Conservation (phyloP, 164 flowering plant species). For the Echeveria elegans region DNA sequence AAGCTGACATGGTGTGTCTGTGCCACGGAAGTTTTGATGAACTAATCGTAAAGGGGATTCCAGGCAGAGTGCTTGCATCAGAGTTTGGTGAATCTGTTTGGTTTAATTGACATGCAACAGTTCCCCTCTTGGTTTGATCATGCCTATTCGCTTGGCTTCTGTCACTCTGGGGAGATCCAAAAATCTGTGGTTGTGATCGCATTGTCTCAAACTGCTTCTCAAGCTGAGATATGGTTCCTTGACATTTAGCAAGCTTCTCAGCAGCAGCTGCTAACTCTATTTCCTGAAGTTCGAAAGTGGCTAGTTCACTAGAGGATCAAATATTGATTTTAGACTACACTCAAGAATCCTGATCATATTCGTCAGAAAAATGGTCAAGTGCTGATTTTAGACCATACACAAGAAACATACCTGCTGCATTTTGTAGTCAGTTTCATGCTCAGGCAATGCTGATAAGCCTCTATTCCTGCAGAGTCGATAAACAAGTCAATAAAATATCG, state of each 20-base stretch:
- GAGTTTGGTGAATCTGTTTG: slow-evolving; percentile 30
- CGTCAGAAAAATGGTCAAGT: neutral
- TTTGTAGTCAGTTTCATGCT: slow-evolving; percentile 40
- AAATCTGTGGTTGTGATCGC: slow-evolving; percentile 50
- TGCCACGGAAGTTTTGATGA: slow-evolving; percentile 38
- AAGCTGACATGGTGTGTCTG: slow-evolving; percentile 43
- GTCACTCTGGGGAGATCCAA: slow-evolving; percentile 37
- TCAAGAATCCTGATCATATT: slow-evolving; percentile 10
- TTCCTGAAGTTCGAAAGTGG: slow-evolving; percentile 35
- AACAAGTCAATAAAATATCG: too few relatives aligned
- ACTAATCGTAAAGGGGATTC: slow-evolving; percentile 31
- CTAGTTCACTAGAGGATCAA: neutral
- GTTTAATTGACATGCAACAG: slow-evolving; percentile 36
- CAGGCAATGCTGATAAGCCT: slow-evolving; percentile 24
- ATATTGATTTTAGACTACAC: neutral
- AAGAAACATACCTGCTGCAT: slow-evolving; percentile 46
- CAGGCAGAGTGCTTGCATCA: slow-evolving; percentile 27
- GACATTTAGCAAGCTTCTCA: slow-evolving; percentile 91
- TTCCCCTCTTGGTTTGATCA: slow-evolving; percentile 14
- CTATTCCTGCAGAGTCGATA: slow-evolving; percentile 53
- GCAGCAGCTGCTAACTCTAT: slow-evolving; percentile 77
- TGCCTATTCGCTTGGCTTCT: too few relatives aligned
- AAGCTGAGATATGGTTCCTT: slow-evolving; percentile 85
- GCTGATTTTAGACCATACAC: neutral
- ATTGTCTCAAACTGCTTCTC: slow-evolving; percentile 73